These are phyloP conservation scores for Mortierella sp. DNA, from an alignment of 371 early-diverging fungal genomes.

Conservation along the genomic window DNA sequence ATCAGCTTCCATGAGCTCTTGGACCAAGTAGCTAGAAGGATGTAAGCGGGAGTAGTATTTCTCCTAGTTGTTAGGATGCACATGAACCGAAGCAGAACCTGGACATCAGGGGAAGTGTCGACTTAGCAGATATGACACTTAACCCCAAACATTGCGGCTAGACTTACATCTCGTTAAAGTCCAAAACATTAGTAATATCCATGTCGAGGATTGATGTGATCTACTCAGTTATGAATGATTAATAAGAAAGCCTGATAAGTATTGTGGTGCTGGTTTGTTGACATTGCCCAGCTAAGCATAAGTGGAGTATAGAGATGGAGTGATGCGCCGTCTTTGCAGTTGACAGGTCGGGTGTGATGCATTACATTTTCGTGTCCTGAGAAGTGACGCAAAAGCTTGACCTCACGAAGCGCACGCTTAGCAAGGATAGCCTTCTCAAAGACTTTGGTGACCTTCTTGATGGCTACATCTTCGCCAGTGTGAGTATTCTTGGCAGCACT, in stretches of 20 bases:
- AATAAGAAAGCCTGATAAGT: neutral
- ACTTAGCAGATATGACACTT: too few species aligned
- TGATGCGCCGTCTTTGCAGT: neutral
- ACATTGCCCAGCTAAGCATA: too few species aligned
- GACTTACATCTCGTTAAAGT: slow-evolving; percentile 88
- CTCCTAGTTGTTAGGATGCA: too few species aligned
- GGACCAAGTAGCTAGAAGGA: slow-evolving; percentile 63
- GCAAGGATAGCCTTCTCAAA: slow-evolving; percentile 87
- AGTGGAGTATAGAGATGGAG: neutral
- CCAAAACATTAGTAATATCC: slow-evolving; percentile 68
- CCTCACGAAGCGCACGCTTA: slow-evolving; percentile 88
- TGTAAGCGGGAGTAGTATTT: slow-evolving; percentile 50
- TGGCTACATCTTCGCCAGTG: slow-evolving; percentile 89
- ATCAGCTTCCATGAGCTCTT: slow-evolving; percentile 98
- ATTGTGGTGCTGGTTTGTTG: too few species aligned
- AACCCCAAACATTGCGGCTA: too few species aligned
- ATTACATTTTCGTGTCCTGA: slow-evolving; percentile 90
- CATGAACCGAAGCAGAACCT: too few species aligned
- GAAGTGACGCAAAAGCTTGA: slow-evolving; percentile 89
- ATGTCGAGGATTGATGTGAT: slow-evolving; percentile 87
- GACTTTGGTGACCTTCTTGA: slow-evolving; percentile 86
- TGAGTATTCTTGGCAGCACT: slow-evolving; percentile 84
- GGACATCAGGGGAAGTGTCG: too few species aligned
- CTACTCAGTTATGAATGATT: slow-evolving; percentile 52
- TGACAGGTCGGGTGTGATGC: slow-evolving; percentile 1